These are phyloP conservation scores for Halophytophthora polymorphica DNA, from an alignment of 352 stramenopile species.

Conservation along the genomic window DNA sequence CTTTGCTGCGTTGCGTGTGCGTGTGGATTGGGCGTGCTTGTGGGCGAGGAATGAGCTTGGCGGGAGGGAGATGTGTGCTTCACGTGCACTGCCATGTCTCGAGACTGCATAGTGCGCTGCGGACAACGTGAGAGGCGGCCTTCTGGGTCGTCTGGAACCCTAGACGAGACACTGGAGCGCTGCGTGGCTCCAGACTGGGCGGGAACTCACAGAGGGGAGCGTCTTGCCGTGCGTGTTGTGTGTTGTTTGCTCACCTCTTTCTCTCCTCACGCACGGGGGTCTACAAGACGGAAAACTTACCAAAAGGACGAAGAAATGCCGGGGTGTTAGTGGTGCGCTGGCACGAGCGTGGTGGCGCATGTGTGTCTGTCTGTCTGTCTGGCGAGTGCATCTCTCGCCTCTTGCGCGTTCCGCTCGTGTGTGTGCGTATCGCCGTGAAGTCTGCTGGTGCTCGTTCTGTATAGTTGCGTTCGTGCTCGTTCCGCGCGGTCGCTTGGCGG, in stretches of 20 bases:
- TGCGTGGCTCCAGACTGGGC: slow-evolving; percentile 3
- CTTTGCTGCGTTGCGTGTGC: too few species aligned
- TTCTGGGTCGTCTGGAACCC: slow-evolving; percentile 67
- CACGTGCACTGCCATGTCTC: too few species aligned
- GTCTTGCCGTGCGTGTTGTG: slow-evolving; percentile 26
- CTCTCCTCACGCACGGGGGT: slow-evolving; percentile 43
- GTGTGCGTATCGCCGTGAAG: too few species aligned
- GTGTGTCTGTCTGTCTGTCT: background rate
- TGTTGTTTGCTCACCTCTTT: slow-evolving; percentile 79
- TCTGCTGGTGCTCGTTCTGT: too few species aligned
- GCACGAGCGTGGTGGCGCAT: slow-evolving; percentile 3
- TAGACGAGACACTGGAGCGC: slow-evolving; percentile 36
- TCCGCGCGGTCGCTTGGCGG: slow-evolving; percentile 4
- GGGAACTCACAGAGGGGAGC: slow-evolving; percentile 11
- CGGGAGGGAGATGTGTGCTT: too few species aligned
- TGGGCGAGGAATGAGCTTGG: too few species aligned
- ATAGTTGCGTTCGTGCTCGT: too few species aligned
- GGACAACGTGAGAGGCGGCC: slow-evolving; percentile 28
- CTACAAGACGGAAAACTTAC: slow-evolving; percentile 3
- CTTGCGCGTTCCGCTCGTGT: slow-evolving; percentile 12
- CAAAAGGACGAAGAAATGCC: slow-evolving; percentile 73
- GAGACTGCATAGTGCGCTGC: too few species aligned
- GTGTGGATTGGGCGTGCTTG: too few species aligned
- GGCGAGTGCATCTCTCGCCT: slow-evolving; percentile 14
- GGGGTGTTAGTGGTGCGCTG: slow-evolving; percentile 49